phyloP scores from a whole-genome alignment of 1,139 yeast species.

The Kodamaea arcana region DNA sequence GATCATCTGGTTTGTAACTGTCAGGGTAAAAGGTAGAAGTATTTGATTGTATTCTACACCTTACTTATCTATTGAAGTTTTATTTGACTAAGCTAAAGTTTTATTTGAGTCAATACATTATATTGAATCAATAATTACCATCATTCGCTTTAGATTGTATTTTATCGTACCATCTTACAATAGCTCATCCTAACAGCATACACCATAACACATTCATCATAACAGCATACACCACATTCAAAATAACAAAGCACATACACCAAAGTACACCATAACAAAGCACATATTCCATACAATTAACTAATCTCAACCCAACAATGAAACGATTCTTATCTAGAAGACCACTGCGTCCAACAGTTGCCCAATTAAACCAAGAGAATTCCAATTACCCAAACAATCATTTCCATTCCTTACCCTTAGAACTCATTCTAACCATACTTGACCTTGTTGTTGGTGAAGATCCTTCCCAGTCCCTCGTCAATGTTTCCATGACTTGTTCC shows the following conservation, averaged over 20 bases:
- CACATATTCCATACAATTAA: background rate
- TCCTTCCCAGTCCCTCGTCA: constrained; percentile 19
- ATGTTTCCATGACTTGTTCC: constrained; percentile 31
- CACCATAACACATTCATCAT: no score
- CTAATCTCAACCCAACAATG: background rate
- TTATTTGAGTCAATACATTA: no score
- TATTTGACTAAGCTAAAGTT: no score
- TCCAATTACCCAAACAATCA: constrained; percentile 25
- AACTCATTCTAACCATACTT: constrained; percentile 35
- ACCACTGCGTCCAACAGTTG: constrained; percentile 4
- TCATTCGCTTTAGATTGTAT: no score
- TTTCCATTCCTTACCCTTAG: constrained; percentile 40
- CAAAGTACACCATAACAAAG: background rate
- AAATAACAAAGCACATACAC: background rate
- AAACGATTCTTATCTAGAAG: background rate
- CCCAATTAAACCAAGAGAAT: constrained; percentile 2
- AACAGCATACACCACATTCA: background rate
- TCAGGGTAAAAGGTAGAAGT: no score
- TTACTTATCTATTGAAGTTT: no score
- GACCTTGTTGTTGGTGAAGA: constrained; percentile 14
- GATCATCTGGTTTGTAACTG: no score
- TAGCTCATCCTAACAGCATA: no score
- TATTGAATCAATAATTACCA: no score
- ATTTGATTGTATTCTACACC: no score
- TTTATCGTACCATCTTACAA: no score